Base-by-base conservation (phyloP, 371 early-diverging fungal species). In the Mortierella sp. region DNA sequence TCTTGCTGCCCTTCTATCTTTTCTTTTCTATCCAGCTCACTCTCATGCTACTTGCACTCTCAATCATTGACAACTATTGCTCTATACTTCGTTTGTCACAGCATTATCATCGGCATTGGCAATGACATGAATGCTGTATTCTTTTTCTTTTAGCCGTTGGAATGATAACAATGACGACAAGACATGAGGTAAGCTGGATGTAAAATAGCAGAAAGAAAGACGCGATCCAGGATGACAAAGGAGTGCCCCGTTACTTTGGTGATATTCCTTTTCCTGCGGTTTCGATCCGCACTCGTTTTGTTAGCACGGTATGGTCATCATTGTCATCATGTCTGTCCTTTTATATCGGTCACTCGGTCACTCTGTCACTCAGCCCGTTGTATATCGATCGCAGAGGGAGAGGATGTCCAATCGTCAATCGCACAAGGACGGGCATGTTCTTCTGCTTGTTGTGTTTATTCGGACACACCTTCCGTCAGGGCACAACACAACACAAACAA, bases 261-360 rank as follows among this genome's bases (percentile, higher is more conserved):
- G 13, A n/a, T 58, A 28, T 34, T 31, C 6, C 19, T 34, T 34
- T 28, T 34, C 11, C 63, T 5, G 11, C 31, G 63, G 34, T 60
- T 60, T 60, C 34, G 63, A 60, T 60, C 34, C 63, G 63, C 38
- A 63, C 38, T 63, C 21, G 65, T 63, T 21, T 63, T 63, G 65
- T 63, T 21, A 21, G 65, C 38, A 63, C 8, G 38, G 65, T 19
- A 14, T 21, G 52, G 24, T 19, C 38, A 63, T 7, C 31, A 31
- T 63, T 31, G 21, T 9, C 34, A 63, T 31, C 63, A 5, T 60
- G 63, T 60, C 19, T 63, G 63, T 13, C 16, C 34, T 7, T 16
- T 4, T 60, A 3, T 19, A 0, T 60, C 31, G 42, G 42, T 38
- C 42, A 38, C 42, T 38, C 42, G 42, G 52, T 52, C 47, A 47